phyloP scores from a whole-genome alignment of 306 rosid species.

The Rosa lucieae region DNA sequence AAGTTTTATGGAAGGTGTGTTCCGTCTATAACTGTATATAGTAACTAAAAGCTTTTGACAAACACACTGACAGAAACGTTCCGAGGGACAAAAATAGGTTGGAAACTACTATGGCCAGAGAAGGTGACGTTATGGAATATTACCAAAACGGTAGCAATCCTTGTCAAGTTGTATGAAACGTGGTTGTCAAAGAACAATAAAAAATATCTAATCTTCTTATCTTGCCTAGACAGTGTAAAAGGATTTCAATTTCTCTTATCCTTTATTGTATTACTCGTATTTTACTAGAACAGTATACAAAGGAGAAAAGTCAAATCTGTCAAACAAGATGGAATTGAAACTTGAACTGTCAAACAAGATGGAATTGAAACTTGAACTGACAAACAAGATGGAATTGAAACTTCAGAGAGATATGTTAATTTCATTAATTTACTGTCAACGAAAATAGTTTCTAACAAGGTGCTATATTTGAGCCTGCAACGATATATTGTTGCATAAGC shows the following conservation, averaged over 20 bases:
- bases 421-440: constrained; percentile 10
- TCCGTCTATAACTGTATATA: not conserved
- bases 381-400: not conserved
- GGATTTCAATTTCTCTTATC: not conserved
- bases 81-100: not conserved
- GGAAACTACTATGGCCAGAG: not conserved
- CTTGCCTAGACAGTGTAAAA: not conserved
- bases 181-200: not conserved
- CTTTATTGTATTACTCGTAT: constrained; percentile 8
- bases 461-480: constrained; percentile 6
- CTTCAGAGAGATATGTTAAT: not conserved
- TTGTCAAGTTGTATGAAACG: not conserved
- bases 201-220: not conserved
- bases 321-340: not conserved
- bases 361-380: constrained; percentile 2
- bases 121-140: not conserved
- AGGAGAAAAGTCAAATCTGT: not conserved
- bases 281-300: not conserved
- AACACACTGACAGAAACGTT: not conserved
- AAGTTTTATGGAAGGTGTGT: not conserved
- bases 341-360: not conserved
- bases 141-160: not conserved
- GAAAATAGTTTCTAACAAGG: constrained; percentile 14
- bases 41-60: not conserved
- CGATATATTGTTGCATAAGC: not conserved